Conservation (phyloP, 192 early-diverging fungal species). For the Entomortierella chlamydospora region DNA sequence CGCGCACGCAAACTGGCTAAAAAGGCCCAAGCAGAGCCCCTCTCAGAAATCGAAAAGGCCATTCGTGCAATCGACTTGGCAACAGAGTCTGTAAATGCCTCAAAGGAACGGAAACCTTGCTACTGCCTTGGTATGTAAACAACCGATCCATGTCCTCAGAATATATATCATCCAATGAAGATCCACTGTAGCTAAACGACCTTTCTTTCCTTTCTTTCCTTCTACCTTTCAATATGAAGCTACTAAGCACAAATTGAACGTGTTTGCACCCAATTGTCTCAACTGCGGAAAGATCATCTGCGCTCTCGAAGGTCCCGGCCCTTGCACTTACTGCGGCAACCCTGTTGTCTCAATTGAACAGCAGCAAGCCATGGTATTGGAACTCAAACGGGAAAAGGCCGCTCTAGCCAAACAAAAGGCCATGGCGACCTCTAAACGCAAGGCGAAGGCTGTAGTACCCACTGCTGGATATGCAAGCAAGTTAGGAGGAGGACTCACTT, state of each 20-base stretch:
- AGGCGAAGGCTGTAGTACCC: slow-evolving; percentile 37
- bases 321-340: slow-evolving; percentile 66
- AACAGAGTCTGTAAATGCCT: slow-evolving; percentile 51
- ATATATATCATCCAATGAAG: neutral
- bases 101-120: slow-evolving; percentile 59
- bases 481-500: slow-evolving; percentile 54
- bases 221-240: slow-evolving; percentile 29
- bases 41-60: slow-evolving; percentile 61
- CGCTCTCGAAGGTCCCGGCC: slow-evolving; percentile 61
- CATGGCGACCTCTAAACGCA: slow-evolving; percentile 25
- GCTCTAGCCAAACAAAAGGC: slow-evolving; percentile 49
- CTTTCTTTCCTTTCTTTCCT: too few relatives aligned
- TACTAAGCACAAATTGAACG: slow-evolving; percentile 64
- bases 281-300: slow-evolving; percentile 74
- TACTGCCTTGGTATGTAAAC: slow-evolving; percentile 59
- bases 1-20: slow-evolving; percentile 58
- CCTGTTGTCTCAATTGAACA: slow-evolving; percentile 65
- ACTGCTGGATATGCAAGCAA: slow-evolving; percentile 60
- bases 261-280: slow-evolving; percentile 67
- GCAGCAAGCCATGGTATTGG: slow-evolving; percentile 59
- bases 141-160: too few relatives aligned
- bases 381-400: slow-evolving; percentile 61
- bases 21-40: slow-evolving; percentile 46
- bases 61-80: slow-evolving; percentile 61
- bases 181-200: neutral